Conservation (phyloP, 768 basidiomycete species). For the Hydnomerulius pinastri region DNA sequence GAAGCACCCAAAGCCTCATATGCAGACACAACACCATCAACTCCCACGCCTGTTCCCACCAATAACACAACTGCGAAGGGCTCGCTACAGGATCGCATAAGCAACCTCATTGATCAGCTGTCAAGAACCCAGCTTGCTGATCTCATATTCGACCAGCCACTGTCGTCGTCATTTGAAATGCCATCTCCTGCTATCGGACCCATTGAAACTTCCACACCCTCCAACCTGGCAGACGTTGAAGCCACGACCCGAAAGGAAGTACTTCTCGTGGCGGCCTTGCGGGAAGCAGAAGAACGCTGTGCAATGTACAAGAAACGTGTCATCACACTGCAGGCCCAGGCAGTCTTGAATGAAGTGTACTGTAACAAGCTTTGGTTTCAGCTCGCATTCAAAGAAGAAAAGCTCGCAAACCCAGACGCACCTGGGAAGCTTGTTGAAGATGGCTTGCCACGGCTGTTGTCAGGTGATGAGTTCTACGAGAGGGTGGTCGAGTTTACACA, state of each 20-base stretch:
- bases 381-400: slow-evolving; percentile 3
- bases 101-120: not conserved
- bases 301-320: not conserved
- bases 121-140: not conserved
- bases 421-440: not conserved
- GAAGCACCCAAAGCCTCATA: not conserved
- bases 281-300: not conserved
- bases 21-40: not conserved
- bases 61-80: not conserved
- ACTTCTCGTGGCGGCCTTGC: slow-evolving; percentile 1
- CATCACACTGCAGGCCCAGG: slow-evolving; percentile 4
- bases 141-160: not conserved
- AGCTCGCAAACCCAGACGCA: not conserved
- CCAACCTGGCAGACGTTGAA: not conserved
- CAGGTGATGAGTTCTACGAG: slow-evolving; percentile 5
- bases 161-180: not conserved
- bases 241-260: slow-evolving; percentile 1
- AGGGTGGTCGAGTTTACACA: slow-evolving; percentile 8
- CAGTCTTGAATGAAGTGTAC: slow-evolving; percentile 5
- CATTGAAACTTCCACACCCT: not conserved
- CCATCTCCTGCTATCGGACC: not conserved
- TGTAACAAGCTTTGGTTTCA: slow-evolving; percentile 2
- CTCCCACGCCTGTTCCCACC: not conserved
- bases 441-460: slow-evolving; percentile 1
- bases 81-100: not conserved